A percentile compares a stretch with the other conserved stretches of the same genome.
These are phyloP conservation scores for Phycomyces nitens DNA, from an alignment of 192 early-diverging fungal species.

Conservation along the genomic window DNA sequence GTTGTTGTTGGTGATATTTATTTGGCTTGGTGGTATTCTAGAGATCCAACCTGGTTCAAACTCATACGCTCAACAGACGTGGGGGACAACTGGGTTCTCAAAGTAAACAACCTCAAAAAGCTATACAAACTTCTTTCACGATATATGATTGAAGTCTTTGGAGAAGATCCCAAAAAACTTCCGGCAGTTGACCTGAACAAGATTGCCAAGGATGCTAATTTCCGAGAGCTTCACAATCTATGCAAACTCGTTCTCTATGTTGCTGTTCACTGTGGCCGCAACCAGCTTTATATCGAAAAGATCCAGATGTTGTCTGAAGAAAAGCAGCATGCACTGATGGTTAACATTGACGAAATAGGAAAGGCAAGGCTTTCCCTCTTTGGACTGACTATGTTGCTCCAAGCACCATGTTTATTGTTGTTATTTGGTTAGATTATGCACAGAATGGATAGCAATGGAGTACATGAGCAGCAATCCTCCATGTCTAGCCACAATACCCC, in stretches of 20 bases:
- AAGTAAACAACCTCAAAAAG: slow-evolving; percentile 90
- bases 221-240: slow-evolving; percentile 70
- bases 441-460: slow-evolving; percentile 4
- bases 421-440: slow-evolving; percentile 13
- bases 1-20: not conserved
- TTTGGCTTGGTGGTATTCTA: slow-evolving; percentile 31
- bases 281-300: slow-evolving; percentile 78
- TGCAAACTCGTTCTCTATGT: slow-evolving; percentile 79
- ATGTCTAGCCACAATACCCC: slow-evolving; percentile 7
- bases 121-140: slow-evolving; percentile 78
- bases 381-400: not conserved
- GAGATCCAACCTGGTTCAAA: slow-evolving; percentile 92
- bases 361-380: not conserved
- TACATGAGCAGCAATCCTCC: not conserved
- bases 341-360: slow-evolving; percentile 76
- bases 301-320: slow-evolving; percentile 73
- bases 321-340: slow-evolving; percentile 85
- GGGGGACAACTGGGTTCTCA: slow-evolving; percentile 93
- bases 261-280: slow-evolving; percentile 84
- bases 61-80: slow-evolving; percentile 61
- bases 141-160: slow-evolving; percentile 88
- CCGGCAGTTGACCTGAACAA: slow-evolving; percentile 72
- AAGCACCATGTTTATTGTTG: not conserved
- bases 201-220: slow-evolving; percentile 80
- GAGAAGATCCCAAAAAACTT: slow-evolving; percentile 56